Evolutionary conservation across 176 grass and related monocot genomes (phyloP), one percentile per base, ranked within the genome.

Genomic region (Bromus sterilis): DNA sequence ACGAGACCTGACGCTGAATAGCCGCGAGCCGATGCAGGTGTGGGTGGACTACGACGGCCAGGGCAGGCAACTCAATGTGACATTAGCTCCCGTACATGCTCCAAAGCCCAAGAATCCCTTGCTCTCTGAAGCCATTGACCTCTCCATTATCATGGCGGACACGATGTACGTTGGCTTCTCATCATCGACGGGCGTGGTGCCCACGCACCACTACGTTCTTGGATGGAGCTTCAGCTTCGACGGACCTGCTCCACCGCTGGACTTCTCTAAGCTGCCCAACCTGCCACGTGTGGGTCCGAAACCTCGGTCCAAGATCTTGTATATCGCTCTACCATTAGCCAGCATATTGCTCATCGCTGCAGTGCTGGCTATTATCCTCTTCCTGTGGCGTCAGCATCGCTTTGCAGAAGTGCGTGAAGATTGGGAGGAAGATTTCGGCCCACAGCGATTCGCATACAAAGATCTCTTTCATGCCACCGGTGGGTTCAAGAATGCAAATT

Each of bases 161-260:
- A 14, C 43, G 21, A 60, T 80, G 80, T 87, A 80, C 55, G 37
- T 71, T 12, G 88, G 89, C 49, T 83, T 90, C 75, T 51, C 89
- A 12, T 60, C 88, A 6, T 60, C 75, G 18, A 80, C 80, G 0
- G 80, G 68, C 2, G 18, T 51, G 20, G n/a, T 82, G 35, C 3
- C 5, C 56, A 72, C 75, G 12, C 77, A 56, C 80, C 88, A 90
- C 56, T 83, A 83, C 75, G 42, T 87, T 10, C 68, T 87, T 9
- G 84, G 89, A 23, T 90, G 89, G 88, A 87, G 89, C 89, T 87
- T 90, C 62, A 37, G 39, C 75, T 34, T 83, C 5, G 81, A 86
- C 41, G 64, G 78, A 20, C 48, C 75, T 6, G 84, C 69, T 31
- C 75, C 68, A 0, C 39, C 84, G 1, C 76, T 91, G 4, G 31